Conservation (phyloP, 2,329 filamentous ascomycete genomes). For the Paracoccidioides lutzii region DNA sequence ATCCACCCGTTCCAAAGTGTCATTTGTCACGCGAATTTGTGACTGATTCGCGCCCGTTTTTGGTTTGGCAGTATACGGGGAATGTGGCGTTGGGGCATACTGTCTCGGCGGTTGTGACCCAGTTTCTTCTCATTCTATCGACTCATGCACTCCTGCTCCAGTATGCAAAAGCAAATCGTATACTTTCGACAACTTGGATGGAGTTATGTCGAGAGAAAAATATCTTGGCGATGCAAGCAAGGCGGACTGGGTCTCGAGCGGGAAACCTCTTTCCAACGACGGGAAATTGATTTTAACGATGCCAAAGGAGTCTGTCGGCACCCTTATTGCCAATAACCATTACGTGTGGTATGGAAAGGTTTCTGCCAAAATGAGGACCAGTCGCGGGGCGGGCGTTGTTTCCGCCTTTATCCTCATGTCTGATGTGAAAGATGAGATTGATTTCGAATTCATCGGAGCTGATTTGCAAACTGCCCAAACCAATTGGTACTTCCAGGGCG, state of each 20-base stretch:
- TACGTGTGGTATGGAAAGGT: constrained; percentile 98
- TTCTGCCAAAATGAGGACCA: constrained; percentile 71
- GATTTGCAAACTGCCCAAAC: constrained; percentile 70
- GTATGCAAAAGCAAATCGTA: constrained; percentile 64
- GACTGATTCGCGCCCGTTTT: not conserved
- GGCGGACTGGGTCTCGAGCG: constrained; percentile 81
- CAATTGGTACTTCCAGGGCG: constrained; percentile 95
- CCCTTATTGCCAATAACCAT: constrained; percentile 66
- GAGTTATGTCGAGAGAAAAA: constrained; percentile 57
- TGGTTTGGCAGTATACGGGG: constrained; percentile 58
- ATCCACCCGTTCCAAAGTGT: not conserved
- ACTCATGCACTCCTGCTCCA: constrained; percentile 74
- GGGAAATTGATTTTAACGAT: constrained; percentile 74
- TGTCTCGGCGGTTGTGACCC: constrained; percentile 94
- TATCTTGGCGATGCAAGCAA: constrained; percentile 74
- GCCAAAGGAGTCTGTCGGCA: constrained; percentile 72
- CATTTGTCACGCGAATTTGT: not conserved
- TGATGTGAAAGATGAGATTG: constrained; percentile 95
- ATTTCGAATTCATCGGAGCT: constrained; percentile 84
- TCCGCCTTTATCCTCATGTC: constrained; percentile 92
- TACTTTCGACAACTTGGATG: constrained; percentile 59
- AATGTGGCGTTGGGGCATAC: constrained; percentile 87
- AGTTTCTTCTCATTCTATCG: constrained; percentile 64
- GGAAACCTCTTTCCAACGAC: constrained; percentile 50
- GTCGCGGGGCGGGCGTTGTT: constrained; percentile 77